These are phyloP conservation scores for Aspergillus kassunensis DNA, from an alignment of 495 filamentous ascomycete species.

Conservation along the genomic window DNA sequence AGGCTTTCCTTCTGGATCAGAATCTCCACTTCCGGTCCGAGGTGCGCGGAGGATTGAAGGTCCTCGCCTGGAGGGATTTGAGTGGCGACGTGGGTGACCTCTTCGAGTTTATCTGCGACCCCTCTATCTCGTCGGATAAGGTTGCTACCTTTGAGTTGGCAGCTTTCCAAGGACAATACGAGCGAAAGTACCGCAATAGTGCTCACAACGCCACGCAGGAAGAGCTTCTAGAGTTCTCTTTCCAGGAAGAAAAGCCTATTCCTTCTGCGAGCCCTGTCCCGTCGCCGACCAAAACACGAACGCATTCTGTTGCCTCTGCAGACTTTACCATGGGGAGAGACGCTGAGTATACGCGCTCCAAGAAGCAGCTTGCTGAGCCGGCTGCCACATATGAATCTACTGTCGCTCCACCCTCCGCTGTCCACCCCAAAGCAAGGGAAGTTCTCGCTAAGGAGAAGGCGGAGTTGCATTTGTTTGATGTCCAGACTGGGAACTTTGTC, in stretches of 20 bases:
- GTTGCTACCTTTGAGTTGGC: slow-evolving; percentile 78
- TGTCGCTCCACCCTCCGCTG: slow-evolving; percentile 52
- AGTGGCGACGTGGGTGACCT: slow-evolving; percentile 91
- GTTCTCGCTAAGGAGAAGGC: slow-evolving; percentile 71
- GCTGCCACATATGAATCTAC: slow-evolving; percentile 27
- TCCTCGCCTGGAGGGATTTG: slow-evolving; percentile 91
- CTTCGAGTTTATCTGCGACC: slow-evolving; percentile 94
- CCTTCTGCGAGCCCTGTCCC: slow-evolving; percentile 75
- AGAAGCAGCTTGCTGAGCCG: slow-evolving; percentile 37
- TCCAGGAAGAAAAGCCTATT: slow-evolving; percentile 72
- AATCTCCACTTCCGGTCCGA: slow-evolving; percentile 82
- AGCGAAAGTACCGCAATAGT: slow-evolving; percentile 81
- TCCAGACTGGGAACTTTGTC: slow-evolving; percentile 76
- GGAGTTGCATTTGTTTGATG: slow-evolving; percentile 92
- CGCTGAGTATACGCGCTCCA: slow-evolving; percentile 42
- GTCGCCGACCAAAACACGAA: slow-evolving; percentile 53
- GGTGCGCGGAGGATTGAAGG: slow-evolving; percentile 69
- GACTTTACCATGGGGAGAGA: slow-evolving; percentile 46
- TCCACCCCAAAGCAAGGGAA: slow-evolving; percentile 65
- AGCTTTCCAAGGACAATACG: slow-evolving; percentile 92
- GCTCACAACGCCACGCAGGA: slow-evolving; percentile 75
- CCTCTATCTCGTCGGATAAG: slow-evolving; percentile 60
- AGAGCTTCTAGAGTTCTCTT: slow-evolving; percentile 77
- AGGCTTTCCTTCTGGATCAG: slow-evolving; percentile 92
- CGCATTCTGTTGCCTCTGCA: slow-evolving; percentile 26